Conservation (phyloP, 345 rosid species). For the Cardamine resedifolia region DNA sequence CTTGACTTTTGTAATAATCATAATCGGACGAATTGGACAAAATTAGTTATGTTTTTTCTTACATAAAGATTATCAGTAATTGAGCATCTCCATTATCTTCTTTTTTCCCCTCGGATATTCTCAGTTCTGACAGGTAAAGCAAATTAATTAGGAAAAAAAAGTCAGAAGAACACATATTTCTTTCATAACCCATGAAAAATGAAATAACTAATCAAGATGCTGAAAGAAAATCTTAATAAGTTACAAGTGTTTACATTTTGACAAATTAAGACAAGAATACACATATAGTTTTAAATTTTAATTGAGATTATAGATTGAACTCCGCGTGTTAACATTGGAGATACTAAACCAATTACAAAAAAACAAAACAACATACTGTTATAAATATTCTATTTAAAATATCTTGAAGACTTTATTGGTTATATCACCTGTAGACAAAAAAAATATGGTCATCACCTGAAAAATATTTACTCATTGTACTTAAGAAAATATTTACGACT, state of each 20-base stretch:
- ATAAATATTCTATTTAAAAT: neutral
- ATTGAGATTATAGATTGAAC: neutral
- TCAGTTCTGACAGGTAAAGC: neutral
- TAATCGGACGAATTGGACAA: constrained; percentile 14
- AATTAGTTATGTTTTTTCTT: neutral
- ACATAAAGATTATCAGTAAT: neutral
- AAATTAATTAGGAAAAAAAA: neutral
- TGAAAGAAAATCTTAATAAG: constrained; percentile 1
- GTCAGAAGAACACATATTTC: neutral
- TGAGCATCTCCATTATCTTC: neutral
- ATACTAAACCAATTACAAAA: constrained; percentile 12
- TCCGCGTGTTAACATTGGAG: neutral
- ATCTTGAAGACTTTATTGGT: constrained; percentile 19
- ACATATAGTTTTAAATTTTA: neutral
- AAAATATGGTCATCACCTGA: constrained; percentile 7
- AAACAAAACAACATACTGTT: neutral
- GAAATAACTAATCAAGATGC: neutral
- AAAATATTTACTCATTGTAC: neutral
- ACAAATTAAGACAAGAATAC: constrained; percentile 14
- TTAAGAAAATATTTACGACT: neutral
- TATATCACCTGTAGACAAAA: neutral
- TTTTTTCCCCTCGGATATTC: neutral
- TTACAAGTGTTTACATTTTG: constrained; percentile 6
- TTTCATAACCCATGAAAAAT: constrained; percentile 5
- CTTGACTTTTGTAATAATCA: constrained; percentile 4